phyloP scores from a whole-genome alignment of 2,329 filamentous ascomycete species.

The Aspergillus puulaauensis region DNA sequence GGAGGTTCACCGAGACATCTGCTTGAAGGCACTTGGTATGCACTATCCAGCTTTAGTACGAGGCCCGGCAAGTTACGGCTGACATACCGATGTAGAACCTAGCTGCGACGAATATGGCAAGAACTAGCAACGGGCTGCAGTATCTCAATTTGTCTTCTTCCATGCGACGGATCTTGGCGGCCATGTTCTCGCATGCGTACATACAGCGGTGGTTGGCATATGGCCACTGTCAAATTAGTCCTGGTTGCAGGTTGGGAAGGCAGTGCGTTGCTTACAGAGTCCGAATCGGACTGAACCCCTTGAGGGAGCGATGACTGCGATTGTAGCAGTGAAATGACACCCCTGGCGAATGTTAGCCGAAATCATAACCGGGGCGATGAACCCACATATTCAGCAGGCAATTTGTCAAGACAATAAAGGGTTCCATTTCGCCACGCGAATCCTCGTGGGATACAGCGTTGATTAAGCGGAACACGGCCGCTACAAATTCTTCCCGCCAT shows the following conservation, averaged over 20 bases:
- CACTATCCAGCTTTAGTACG: neutral
- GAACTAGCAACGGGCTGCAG: neutral
- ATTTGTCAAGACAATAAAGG: neutral
- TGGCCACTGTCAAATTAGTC: neutral
- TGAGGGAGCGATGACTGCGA: neutral
- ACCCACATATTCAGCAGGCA: neutral
- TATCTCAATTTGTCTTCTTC: neutral
- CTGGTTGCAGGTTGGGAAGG: no score
- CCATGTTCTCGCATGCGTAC: neutral
- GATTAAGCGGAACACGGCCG: neutral
- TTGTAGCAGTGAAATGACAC: neutral
- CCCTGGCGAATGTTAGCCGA: neutral
- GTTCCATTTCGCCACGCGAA: neutral
- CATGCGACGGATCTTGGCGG: neutral
- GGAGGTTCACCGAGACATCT: neutral
- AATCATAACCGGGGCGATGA: no score
- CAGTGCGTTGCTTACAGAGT: neutral
- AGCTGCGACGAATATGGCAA: neutral
- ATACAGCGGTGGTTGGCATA: neutral
- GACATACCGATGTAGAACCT: neutral
- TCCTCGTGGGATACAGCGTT: neutral
- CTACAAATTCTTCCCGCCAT: neutral
- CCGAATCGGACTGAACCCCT: neutral
- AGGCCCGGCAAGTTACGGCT: neutral
- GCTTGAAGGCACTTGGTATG: neutral